Base-by-base conservation (phyloP, 768 basidiomycete species). In the Mycena sanguinolenta region DNA sequence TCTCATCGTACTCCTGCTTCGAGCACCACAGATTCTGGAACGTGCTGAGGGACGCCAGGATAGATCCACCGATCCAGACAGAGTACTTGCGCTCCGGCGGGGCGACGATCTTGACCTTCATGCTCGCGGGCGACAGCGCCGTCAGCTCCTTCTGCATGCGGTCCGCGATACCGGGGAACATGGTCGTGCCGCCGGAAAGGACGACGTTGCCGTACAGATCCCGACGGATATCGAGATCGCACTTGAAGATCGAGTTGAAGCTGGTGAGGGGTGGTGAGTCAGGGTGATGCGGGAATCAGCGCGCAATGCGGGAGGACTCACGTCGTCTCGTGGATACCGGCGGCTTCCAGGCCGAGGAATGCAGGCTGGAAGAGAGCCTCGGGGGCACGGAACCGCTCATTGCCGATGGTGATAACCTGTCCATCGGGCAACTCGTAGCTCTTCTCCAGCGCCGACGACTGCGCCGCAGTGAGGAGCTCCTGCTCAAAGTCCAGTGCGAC, bases 111-210 rank as follows among this genome's bases (percentile, higher is more conserved):
- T n/a, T n/a, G n/a, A n/a, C n/a, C n/a, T n/a, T n/a, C n/a, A n/a
- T n/a, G n/a, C n/a, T n/a, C n/a, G n/a, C n/a, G n/a, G 96, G 95
- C 65, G 93, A 88, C 74, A 96, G 86, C 25, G 91, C 85, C 25
- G 93, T 93, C 79, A 97, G 86, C 84, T 97, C 95, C 87, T 95
- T 96, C 82, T 95, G 93, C 94, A 97, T 95, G 77, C 96, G 93
- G 83, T 97, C 96, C 75, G 95, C 90, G 76, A 97, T 96, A 86
- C 95, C 96, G 75, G 94, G 91, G 93, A 96, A 96, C 95, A 97
- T 96, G 78, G 95, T 96, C 71, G 94, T 94, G 79, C 95, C 95
- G 78, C 95, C 95, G 63, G 93, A 94, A 70, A 95, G 88, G 65
- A 95, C 94, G 71, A 95, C 90, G 83, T 95, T 95, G 73, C 92